phyloP scores from a whole-genome alignment of 1,139 yeast genomes.

The Debaryomyces sp. region DNA sequence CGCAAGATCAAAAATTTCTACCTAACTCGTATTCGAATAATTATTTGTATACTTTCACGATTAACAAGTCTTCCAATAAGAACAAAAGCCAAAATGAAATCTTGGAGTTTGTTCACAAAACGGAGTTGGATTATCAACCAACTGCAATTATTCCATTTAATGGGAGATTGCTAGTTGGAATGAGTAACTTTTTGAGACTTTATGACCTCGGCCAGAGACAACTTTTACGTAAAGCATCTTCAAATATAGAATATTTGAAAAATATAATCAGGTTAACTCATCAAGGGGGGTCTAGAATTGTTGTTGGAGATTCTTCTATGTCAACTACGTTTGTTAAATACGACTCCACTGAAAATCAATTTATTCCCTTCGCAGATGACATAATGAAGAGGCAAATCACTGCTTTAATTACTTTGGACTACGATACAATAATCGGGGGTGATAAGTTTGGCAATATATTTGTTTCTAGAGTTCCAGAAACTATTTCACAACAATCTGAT shows the following conservation, averaged over 20 bases:
- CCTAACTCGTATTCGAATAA: constrained; percentile 37
- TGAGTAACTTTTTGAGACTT: constrained; percentile 55
- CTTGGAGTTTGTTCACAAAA: constrained; percentile 60
- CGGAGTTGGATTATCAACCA: constrained; percentile 55
- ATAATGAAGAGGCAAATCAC: constrained; percentile 68
- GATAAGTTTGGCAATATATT: constrained; percentile 86
- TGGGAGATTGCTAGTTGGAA: constrained; percentile 64
- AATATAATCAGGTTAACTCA: constrained; percentile 55
- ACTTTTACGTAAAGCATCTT: constrained; percentile 64
- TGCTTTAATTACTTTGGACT: constrained; percentile 61
- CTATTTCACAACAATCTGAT: constrained; percentile 48
- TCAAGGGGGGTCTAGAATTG: constrained; percentile 58
- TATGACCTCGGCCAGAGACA: constrained; percentile 83
- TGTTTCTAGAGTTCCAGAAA: constrained; percentile 60
- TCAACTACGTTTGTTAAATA: constrained; percentile 63
- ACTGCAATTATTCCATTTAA: constrained; percentile 58
- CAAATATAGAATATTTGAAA: constrained; percentile 38
- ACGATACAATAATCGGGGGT: constrained; percentile 79
- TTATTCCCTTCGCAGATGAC: constrained; percentile 74
- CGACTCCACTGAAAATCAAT: constrained; percentile 51
- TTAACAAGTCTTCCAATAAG: constrained; percentile 18
- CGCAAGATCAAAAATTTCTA: constrained; percentile 35
- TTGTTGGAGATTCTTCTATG: constrained; percentile 63
- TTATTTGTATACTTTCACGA: constrained; percentile 47
- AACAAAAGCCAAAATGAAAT: constrained; percentile 24